These are phyloP conservation scores for Melampsora occidentalis DNA, from an alignment of 1,284 basidiomycete genomes.

Conservation along the genomic window DNA sequence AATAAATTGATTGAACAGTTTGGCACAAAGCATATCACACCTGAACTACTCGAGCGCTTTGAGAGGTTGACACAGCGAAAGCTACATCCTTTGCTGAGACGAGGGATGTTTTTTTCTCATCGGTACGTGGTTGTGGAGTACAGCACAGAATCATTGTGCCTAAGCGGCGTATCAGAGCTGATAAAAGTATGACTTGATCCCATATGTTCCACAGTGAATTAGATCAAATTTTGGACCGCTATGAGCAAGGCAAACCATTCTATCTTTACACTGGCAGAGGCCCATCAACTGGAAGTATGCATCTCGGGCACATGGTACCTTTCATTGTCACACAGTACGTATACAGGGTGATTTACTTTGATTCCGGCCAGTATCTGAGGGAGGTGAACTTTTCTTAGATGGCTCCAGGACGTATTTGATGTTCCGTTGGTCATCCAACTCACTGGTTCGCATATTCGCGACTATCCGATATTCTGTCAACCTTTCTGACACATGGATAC, in stretches of 20 bases:
- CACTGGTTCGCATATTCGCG: slow-evolving; percentile 63
- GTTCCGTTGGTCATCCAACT: slow-evolving; percentile 92
- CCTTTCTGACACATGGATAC: background rate
- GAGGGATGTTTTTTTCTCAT: slow-evolving; percentile 98
- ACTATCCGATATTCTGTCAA: slow-evolving; percentile 4
- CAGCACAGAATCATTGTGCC: background rate
- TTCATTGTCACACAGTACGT: slow-evolving; percentile 93
- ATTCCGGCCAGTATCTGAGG: background rate
- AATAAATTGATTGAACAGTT: slow-evolving; percentile 93
- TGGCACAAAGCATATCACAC: slow-evolving; percentile 78
- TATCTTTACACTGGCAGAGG: slow-evolving; percentile 97
- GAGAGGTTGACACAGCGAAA: slow-evolving; percentile 83
- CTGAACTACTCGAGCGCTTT: slow-evolving; percentile 78
- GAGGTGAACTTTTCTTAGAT: slow-evolving; percentile 59
- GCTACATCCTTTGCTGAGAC: slow-evolving; percentile 84
- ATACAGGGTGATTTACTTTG: background rate
- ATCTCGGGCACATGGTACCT: slow-evolving; percentile 95
- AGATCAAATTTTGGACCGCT: slow-evolving; percentile 87
- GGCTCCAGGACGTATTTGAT: slow-evolving; percentile 94
- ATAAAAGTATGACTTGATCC: background rate
- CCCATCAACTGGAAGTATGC: slow-evolving; percentile 94
- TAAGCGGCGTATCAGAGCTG: background rate
- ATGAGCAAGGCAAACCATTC: slow-evolving; percentile 95
- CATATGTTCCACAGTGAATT: slow-evolving; percentile 69
- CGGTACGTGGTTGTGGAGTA: slow-evolving; percentile 61